Evolutionary conservation across 441 rosid genomes (phyloP).

Genomic region (Gossypium davidsonii): DNA sequence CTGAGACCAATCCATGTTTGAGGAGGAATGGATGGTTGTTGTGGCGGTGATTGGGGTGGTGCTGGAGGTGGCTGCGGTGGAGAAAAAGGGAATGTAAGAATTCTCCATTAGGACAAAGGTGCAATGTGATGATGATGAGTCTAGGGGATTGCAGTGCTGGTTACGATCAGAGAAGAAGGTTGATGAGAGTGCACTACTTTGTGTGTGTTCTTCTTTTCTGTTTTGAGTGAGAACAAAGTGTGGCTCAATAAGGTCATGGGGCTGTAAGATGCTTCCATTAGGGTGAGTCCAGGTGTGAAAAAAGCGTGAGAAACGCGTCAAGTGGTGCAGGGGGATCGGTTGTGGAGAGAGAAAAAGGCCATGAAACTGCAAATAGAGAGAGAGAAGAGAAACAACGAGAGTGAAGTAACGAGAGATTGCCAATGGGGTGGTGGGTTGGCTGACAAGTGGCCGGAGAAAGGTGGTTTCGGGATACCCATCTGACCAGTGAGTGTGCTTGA

Average conservation of each 20-base stretch:
- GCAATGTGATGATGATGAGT: conserved; percentile 3
- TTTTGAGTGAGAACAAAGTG: conserved; percentile 14
- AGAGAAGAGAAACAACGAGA: background rate
- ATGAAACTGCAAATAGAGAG: conserved; percentile 11
- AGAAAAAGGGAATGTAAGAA: conserved; percentile 23
- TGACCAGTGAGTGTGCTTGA: conserved; percentile 37
- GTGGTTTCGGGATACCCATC: conserved; percentile 45
- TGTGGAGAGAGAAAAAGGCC: conserved; percentile 23
- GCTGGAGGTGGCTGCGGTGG: conserved; percentile 5
- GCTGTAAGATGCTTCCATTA: conserved; percentile 25
- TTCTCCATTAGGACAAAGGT: conserved; percentile 38
- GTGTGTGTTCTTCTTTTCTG: background rate
- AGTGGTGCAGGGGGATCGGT: conserved; percentile 12
- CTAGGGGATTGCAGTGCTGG: conserved; percentile 3
- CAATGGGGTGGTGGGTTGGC: background rate
- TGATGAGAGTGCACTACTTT: background rate
- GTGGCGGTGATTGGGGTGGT: background rate
- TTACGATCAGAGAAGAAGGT: conserved; percentile 1
- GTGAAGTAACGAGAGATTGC: background rate
- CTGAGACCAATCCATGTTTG: conserved; percentile 16
- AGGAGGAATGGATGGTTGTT: conserved; percentile 8
- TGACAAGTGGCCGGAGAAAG: conserved; percentile 47
- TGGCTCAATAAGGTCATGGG: conserved; percentile 24
- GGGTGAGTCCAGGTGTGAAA: conserved; percentile 27
- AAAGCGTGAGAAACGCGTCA: conserved; percentile 35